Percentiles rank a stretch among this genome's conserved stretches.
Evolutionary conservation across 106 monocot species (phyloP).

Genomic region (Vanilla planifolia): DNA sequence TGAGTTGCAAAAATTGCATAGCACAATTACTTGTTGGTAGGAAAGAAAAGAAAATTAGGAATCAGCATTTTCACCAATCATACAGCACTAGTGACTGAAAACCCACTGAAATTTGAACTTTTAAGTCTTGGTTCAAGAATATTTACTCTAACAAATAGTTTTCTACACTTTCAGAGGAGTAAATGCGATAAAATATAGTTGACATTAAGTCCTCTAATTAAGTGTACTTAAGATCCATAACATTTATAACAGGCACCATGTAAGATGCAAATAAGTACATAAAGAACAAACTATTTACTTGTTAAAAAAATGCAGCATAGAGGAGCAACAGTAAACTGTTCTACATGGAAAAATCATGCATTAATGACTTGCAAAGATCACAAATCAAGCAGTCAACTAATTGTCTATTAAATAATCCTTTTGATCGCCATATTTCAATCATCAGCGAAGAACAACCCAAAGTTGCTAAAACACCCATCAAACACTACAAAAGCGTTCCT

Average conservation of each 20-base stretch:
- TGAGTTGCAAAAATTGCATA: no score
- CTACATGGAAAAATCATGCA: neutral
- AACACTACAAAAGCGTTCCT: neutral
- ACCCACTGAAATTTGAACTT: no score
- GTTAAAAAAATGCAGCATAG: neutral
- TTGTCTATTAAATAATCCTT: neutral
- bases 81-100: no score
- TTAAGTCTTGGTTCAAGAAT: no score
- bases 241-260: neutral
- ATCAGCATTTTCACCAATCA: no score
- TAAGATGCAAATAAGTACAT: neutral
- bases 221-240: neutral
- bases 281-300: neutral
- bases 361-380: neutral
- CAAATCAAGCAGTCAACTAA: neutral
- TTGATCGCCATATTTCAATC: neutral
- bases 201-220: no score
- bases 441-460: conserved; percentile 3
- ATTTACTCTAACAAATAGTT: no score
- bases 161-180: no score
- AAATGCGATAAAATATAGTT: no score
- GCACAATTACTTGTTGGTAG: no score
- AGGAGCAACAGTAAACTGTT: neutral
- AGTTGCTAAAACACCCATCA: neutral
- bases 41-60: no score